phyloP scores from a whole-genome alignment of 352 stramenopile genomes.

The Phytopythium cucurbitacearum region DNA sequence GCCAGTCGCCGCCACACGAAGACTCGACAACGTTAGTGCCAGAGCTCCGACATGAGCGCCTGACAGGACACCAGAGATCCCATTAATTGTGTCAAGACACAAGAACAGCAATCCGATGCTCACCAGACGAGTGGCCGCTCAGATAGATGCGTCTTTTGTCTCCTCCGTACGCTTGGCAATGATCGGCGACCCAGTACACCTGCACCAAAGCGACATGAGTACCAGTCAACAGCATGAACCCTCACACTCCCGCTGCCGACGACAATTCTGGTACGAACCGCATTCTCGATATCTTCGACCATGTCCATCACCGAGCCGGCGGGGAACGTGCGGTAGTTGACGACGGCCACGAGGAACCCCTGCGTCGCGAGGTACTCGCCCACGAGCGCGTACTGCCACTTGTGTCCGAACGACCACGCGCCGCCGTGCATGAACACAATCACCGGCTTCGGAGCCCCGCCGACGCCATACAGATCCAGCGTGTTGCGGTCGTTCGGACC shows the following conservation, averaged over 20 bases:
- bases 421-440: slow-evolving; percentile 91
- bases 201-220: slow-evolving; percentile 12
- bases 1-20: slow-evolving; percentile 14
- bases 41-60: slow-evolving; percentile 51
- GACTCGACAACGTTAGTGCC: slow-evolving; percentile 46
- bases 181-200: slow-evolving; percentile 52
- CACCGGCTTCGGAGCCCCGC: slow-evolving; percentile 43
- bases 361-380: slow-evolving; percentile 51
- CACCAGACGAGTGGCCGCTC: slow-evolving; percentile 63
- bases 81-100: not conserved
- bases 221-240: not conserved
- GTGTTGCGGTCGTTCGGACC: slow-evolving; percentile 45
- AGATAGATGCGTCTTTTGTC: slow-evolving; percentile 48
- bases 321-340: slow-evolving; percentile 91
- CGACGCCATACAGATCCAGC: slow-evolving; percentile 57
- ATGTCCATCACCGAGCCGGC: slow-evolving; percentile 80
- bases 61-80: not conserved
- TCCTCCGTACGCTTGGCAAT: slow-evolving; percentile 42
- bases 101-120: not conserved
- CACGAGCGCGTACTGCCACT: slow-evolving; percentile 75
- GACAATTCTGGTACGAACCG: slow-evolving; percentile 24
- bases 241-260: not conserved
- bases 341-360: slow-evolving; percentile 77
- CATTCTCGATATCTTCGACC: slow-evolving; percentile 81
- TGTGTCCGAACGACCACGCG: slow-evolving; percentile 78